Evolutionary conservation across 352 stramenopile species (phyloP), one percentile per base, ranked within the genome.

Genomic region (Globisporangium lucens): DNA sequence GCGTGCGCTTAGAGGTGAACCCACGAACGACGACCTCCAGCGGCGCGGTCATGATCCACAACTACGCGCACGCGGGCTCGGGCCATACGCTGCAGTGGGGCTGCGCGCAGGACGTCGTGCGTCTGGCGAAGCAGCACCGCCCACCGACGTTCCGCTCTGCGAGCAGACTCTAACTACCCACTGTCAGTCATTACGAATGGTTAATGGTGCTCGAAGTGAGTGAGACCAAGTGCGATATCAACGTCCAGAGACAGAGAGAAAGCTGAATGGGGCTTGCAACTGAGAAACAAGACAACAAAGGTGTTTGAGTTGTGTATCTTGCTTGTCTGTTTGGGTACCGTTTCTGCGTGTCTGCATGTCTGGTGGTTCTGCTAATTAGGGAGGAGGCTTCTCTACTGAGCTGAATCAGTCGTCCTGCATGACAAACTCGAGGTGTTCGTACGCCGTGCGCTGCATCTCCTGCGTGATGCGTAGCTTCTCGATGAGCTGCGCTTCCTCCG

Each of bases 31-130:
- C 64, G 57, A 82, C 71, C 2, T 65, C 41, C 7, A 55, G 52
- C 10, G 81, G 83, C 6, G 81, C 83, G 0, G 0, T 83, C 5
- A 68, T 90, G 38, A 85, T 91, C 72, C 81, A 91, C 74, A 91
- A 90, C 73, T 91, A 91, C 38, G 83, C 73, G 4, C 83, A 91
- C 41, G 79, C 66, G 9, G 83, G 83, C 43, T 90, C 80, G 29
- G 83, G 83, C 33, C 83, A 91, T 66, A 91, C 83, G 13, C 67
- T 91, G 49, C 83, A 91, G 53, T 89, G 83, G 79, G 83, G 81
- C 0, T 91, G 83, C 56, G 83, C 83, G 13, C 64, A 76, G 55
- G 77, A 89, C 27, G 83, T 90, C 22, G 73, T 84, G 56, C 51
- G 43, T 0, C 58, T 84, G 2, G 79, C 76, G 27, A 72, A 43